Evolutionary conservation across 1,139 yeast genomes (phyloP).

Genomic region (Blastobotrys malaysiensis): DNA sequence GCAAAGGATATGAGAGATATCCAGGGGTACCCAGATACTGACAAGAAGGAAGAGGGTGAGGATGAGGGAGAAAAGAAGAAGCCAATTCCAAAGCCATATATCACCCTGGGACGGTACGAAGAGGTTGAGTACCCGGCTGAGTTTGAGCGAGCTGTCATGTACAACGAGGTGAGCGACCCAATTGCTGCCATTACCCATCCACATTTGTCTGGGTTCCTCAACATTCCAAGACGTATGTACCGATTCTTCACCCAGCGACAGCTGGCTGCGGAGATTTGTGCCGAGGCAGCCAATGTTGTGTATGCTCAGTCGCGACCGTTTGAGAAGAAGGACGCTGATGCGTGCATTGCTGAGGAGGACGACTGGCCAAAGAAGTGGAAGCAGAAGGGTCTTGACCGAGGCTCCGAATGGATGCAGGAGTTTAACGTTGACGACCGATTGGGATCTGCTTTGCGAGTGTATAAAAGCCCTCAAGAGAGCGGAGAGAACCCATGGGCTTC

Average conservation of each 20-base stretch:
- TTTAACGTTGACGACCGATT: constrained; percentile 67
- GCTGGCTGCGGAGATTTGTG: constrained; percentile 61
- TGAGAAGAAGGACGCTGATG: constrained; percentile 45
- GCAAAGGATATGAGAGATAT: constrained; percentile 21
- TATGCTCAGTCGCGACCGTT: constrained; percentile 54
- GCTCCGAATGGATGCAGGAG: constrained; percentile 87
- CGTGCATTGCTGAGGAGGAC: constrained; percentile 64
- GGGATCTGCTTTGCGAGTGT: constrained; percentile 46
- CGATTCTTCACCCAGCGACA: constrained; percentile 70
- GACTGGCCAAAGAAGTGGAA: constrained; percentile 95
- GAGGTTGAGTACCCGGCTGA: constrained; percentile 57
- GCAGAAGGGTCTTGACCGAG: constrained; percentile 57
- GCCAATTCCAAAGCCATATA: constrained; percentile 61
- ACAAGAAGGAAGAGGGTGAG: constrained; percentile 33
- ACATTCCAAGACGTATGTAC: constrained; percentile 69
- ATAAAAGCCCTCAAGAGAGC: constrained; percentile 26
- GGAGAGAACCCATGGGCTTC: not conserved
- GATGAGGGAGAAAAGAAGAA: constrained; percentile 36
- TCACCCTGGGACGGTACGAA: constrained; percentile 51
- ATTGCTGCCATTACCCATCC: constrained; percentile 68
- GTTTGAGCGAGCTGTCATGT: constrained; percentile 33
- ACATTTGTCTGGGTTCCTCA: constrained; percentile 70
- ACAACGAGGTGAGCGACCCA: constrained; percentile 42
- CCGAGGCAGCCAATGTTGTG: constrained; percentile 54
- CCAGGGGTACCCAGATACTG: constrained; percentile 18